These are phyloP conservation scores for Tricholomella constricta DNA, from an alignment of 768 basidiomycete species.

Conservation along the genomic window DNA sequence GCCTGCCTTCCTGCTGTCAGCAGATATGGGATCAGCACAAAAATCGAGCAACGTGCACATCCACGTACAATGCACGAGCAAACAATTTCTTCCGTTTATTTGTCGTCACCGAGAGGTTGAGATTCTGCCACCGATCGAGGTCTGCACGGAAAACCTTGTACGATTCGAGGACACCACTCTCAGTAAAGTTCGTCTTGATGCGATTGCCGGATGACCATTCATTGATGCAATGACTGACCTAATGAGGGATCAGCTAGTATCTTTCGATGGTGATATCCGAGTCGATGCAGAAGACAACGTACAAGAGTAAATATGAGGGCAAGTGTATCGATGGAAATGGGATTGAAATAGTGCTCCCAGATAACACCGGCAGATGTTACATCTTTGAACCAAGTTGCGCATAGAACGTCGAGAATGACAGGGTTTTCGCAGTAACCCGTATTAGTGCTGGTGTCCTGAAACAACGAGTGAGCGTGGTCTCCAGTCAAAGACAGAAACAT, in stretches of 20 bases:
- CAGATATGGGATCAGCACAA: too few relatives aligned
- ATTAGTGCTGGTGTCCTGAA: not conserved
- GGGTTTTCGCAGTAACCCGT: constrained; percentile 2
- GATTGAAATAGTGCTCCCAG: constrained; percentile 9
- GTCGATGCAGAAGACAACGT: too few relatives aligned
- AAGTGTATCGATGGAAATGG: constrained; percentile 14
- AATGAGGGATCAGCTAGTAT: not conserved
- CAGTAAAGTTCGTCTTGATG: not conserved
- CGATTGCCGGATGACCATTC: not conserved
- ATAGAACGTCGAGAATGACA: constrained; percentile 5
- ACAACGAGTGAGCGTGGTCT: not conserved
- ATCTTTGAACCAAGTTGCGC: constrained; percentile 9
- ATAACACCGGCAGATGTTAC: constrained; percentile 1
- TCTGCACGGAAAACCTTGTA: not conserved
- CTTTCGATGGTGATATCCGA: not conserved
- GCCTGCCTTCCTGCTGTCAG: not conserved
- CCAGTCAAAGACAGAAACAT: not conserved
- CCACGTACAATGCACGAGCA: not conserved
- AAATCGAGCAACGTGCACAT: too few relatives aligned
- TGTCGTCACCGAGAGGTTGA: not conserved
- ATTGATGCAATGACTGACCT: constrained; percentile 1
- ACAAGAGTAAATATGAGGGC: not conserved
- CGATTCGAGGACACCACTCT: not conserved
- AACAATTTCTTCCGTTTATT: constrained; percentile 6
- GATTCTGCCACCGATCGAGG: not conserved